These are phyloP conservation scores for Neocatenulostroma microsporum DNA, from an alignment of 2,329 filamentous ascomycete genomes.

Conservation along the genomic window DNA sequence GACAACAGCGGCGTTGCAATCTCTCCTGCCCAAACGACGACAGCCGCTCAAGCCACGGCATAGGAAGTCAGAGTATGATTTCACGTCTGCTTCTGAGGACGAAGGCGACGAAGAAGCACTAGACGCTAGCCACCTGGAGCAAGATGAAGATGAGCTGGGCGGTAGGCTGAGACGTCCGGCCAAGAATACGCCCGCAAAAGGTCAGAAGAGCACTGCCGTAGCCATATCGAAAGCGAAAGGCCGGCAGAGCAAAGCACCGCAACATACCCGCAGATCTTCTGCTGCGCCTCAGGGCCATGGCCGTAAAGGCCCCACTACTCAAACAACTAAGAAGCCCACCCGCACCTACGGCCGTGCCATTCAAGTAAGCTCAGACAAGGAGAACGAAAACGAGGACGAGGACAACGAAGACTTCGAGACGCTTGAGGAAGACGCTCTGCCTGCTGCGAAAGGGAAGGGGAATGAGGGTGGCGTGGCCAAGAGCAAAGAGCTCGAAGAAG, in stretches of 20 bases:
- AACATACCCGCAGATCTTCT: constrained; percentile 8
- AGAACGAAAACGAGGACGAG: constrained; percentile 30
- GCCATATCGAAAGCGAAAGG: constrained; percentile 7
- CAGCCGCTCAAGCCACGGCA: constrained; percentile 17
- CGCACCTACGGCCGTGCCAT: constrained; percentile 24
- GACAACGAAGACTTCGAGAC: constrained; percentile 20
- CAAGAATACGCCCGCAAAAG: constrained; percentile 11
- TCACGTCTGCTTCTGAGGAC: constrained; percentile 30
- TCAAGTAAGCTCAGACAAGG: constrained; percentile 35
- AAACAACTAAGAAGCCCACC: constrained; percentile 9
- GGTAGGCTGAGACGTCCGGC: constrained; percentile 15
- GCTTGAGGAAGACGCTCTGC: constrained; percentile 19
- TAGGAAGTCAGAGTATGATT: constrained; percentile 32
- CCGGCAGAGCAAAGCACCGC: too few relatives aligned
- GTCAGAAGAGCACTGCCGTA: constrained; percentile 9
- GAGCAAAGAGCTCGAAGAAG: constrained; percentile 34
- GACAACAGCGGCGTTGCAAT: constrained; percentile 39
- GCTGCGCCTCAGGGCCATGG: too few relatives aligned
- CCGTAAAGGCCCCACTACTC: too few relatives aligned
- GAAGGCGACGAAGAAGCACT: constrained; percentile 24
- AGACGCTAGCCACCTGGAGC: constrained; percentile 22
- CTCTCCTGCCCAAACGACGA: constrained; percentile 37
- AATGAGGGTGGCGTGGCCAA: too few relatives aligned
- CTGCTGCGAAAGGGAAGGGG: too few relatives aligned
- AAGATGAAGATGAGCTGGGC: constrained; percentile 37